A percentile compares a stretch with the other conserved stretches of the same genome.
Conservation (phyloP, 2,329 filamentous ascomycete species). For the Paraconiothyrium sp. region DNA sequence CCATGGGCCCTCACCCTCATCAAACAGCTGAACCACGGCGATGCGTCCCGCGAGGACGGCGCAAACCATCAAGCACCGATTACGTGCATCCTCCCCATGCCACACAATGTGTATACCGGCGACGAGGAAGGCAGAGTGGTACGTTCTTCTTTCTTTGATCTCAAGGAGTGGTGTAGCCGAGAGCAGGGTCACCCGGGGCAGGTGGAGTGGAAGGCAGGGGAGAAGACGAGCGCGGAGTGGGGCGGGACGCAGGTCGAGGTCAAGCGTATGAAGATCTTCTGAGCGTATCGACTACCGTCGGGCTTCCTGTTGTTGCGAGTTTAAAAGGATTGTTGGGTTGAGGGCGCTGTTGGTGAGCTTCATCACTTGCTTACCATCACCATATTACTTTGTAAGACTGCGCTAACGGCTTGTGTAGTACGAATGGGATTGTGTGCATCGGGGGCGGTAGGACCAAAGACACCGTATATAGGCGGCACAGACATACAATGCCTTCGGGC, state of each 20-base stretch:
- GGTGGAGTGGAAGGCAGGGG: conserved; percentile 28
- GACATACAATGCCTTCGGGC: background rate
- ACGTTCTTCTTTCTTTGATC: conserved; percentile 29
- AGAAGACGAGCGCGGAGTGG: conserved; percentile 14
- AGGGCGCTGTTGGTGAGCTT: conserved; percentile 8
- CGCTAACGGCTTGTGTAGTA: conserved; percentile 51
- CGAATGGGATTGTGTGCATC: conserved; percentile 66
- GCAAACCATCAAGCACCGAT: conserved; percentile 71
- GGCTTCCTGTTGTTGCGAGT: background rate
- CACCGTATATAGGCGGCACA: background rate
- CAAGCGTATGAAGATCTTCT: background rate
- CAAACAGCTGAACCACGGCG: conserved; percentile 82
- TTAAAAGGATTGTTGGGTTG: background rate
- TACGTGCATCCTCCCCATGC: conserved; percentile 85
- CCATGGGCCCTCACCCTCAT: conserved; percentile 80
- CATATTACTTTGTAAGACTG: background rate
- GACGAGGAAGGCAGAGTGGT: conserved; percentile 88
- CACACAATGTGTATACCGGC: conserved; percentile 86
- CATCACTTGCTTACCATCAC: conserved; percentile 10
- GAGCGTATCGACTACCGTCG: background rate
- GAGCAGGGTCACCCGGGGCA: conserved; percentile 18
- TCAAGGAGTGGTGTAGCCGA: conserved; percentile 19
- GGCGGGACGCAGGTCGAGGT: background rate
- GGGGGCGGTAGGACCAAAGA: conserved; percentile 24
- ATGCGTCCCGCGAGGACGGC: conserved; percentile 70